A percentile compares a stretch with the other conserved stretches of the same genome.
Conservation (phyloP, 2,329 filamentous ascomycete species). For the Alternaria sp. region DNA sequence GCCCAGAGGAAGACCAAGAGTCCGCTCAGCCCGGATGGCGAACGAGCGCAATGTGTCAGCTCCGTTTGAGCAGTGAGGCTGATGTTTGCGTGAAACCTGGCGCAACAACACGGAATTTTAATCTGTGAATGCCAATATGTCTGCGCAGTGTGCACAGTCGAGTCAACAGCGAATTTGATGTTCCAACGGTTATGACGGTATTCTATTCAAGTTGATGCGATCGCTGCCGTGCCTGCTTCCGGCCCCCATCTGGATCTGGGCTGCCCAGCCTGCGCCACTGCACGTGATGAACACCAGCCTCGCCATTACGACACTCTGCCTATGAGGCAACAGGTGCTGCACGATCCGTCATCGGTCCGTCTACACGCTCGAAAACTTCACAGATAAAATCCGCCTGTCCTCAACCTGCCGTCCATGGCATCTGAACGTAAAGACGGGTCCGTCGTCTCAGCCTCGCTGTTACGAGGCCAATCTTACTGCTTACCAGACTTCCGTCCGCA, state of each 20-base stretch:
- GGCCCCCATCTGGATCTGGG: not conserved
- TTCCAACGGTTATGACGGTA: conserved; percentile 8
- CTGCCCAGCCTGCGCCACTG: conserved; percentile 14
- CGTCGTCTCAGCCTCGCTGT: conserved; percentile 6
- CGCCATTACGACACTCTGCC: not conserved
- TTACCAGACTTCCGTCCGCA: not conserved
- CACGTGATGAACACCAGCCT: conserved; percentile 20
- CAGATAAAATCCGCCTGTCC: not conserved
- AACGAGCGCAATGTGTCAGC: conserved; percentile 34
- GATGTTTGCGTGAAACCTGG: conserved; percentile 33
- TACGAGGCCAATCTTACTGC: conserved; percentile 9
- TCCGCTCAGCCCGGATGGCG: conserved; percentile 23
- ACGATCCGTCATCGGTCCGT: not conserved
- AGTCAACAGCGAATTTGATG: conserved; percentile 5
- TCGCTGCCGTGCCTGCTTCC: conserved; percentile 8
- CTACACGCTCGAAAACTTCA: not conserved
- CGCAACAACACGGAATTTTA: conserved; percentile 18
- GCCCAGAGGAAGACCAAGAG: conserved; percentile 15
- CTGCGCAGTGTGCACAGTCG: not conserved
- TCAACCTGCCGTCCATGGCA: not conserved
- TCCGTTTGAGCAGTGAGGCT: conserved; percentile 43
- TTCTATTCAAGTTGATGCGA: conserved; percentile 11
- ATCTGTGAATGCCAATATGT: conserved; percentile 2
- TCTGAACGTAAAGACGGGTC: not conserved
- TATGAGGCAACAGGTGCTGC: not conserved